A percentile compares a stretch with the other conserved stretches of the same genome.
Conservation (phyloP, 371 early-diverging fungal genomes). For the Mucor velutinosus region DNA sequence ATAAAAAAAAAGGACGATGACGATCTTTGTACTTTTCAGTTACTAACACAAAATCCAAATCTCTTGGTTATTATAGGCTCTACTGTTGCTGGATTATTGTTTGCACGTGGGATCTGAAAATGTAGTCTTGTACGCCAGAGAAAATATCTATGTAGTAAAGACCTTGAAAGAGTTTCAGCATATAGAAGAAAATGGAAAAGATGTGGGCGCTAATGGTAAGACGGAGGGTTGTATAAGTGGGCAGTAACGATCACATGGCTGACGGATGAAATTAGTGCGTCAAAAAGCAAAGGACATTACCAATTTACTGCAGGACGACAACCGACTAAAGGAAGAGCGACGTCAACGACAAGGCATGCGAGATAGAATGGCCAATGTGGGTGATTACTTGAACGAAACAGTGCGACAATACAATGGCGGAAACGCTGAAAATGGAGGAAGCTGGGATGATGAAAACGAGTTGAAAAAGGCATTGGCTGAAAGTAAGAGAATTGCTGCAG, state of each 20-base stretch:
- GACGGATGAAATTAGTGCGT: conserved; percentile 40
- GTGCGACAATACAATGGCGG: conserved; percentile 24
- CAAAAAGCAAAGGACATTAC: conserved; percentile 91
- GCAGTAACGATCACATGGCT: not conserved
- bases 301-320: conserved; percentile 75
- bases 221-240: not conserved
- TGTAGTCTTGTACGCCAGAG: conserved; percentile 82
- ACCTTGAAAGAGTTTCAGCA: conserved; percentile 94
- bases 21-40: not conserved
- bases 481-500: conserved; percentile 45
- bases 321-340: conserved; percentile 70
- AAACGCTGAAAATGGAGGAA: conserved; percentile 2
- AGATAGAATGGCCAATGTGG: conserved; percentile 43
- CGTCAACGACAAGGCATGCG: conserved; percentile 38
- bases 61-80: conserved; percentile 27
- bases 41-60: not conserved
- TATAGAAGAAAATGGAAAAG: conserved; percentile 88
- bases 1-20: not conserved
- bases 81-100: conserved; percentile 69
- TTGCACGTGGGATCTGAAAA: conserved; percentile 81
- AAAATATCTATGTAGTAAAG: conserved; percentile 89
- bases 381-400: conserved; percentile 75
- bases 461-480: conserved; percentile 35
- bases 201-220: conserved; percentile 85
- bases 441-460: conserved; percentile 37